Evolutionary conservation across 257 asterid species (phyloP), one percentile per base, ranked within the genome.

Genomic region (Primulina eburnea): DNA sequence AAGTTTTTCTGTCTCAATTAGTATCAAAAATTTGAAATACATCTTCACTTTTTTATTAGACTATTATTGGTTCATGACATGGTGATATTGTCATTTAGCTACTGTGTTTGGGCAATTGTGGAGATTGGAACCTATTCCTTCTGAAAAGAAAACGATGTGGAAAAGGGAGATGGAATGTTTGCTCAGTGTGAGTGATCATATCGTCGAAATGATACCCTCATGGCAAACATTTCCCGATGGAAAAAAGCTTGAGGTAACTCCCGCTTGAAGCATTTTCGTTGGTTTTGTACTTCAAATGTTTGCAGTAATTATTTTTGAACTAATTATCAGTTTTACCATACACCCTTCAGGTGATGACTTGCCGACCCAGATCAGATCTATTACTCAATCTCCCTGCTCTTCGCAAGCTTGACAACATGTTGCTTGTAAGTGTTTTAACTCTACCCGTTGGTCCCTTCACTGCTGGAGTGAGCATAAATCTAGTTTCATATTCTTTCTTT

Each of bases 321-420:
- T 5, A 7, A 18, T 33, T 18, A 16, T 63, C 17, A 6, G 8
- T 32, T 63, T 63, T 20, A n/a, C 43, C 16, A 0, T 62, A 6
- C 10, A 63, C 8, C 63, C 67, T 72, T 47, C 90, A 92, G 98
- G 90, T 94, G 43, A 94, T 94, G 99, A 81, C 86, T 52, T 82
- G 91, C 78, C 84, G 87, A 59, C 95, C 91, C 14, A 81, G 99
- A 67, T 77, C 85, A n/a, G 99, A 94, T 77, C 77, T 94, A 35
- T 76, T 77, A 60, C 81, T 88, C 7, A 85, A 94, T 81, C 92
- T 94, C 57, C 99, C 99, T 24, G 99, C 97, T 64, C 97, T 94
- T 50, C 86, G 89, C 64, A 94, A 89, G 79, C 97, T 94, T 28
- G 99, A 94, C 78, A 87, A 81, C 76, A 82, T 94, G 92, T 88